Conservation (phyloP, 1,139 yeast species). For the Lodderomyces jiufengensis region DNA sequence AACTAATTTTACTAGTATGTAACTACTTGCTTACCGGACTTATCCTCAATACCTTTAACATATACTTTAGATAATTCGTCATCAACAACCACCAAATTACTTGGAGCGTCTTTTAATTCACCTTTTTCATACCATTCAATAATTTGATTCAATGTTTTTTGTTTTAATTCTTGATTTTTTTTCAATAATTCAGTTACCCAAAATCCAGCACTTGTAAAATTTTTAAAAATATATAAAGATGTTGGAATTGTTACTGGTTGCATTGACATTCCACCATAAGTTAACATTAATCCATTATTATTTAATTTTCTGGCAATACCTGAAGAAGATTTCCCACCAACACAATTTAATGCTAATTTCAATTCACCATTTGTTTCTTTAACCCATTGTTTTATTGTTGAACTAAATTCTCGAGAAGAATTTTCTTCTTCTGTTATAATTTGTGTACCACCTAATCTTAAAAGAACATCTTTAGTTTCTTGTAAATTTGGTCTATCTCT, state of each 20-base stretch:
- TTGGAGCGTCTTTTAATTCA: slow-evolving; percentile 58
- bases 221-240: slow-evolving; percentile 83
- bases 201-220: slow-evolving; percentile 81
- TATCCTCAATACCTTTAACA: slow-evolving; percentile 45
- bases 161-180: slow-evolving; percentile 59
- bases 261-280: slow-evolving; percentile 97
- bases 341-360: slow-evolving; percentile 83
- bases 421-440: slow-evolving; percentile 89
- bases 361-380: slow-evolving; percentile 53
- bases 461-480: slow-evolving; percentile 55
- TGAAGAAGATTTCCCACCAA: slow-evolving; percentile 84
- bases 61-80: slow-evolving; percentile 42
- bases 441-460: slow-evolving; percentile 71
- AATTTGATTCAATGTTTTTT: slow-evolving; percentile 55
- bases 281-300: slow-evolving; percentile 65
- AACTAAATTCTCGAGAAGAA: slow-evolving; percentile 59
- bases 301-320: slow-evolving; percentile 79
- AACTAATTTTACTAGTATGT: slow-evolving; percentile 21
- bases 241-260: slow-evolving; percentile 92
- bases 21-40: slow-evolving; percentile 42
- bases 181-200: slow-evolving; percentile 87
- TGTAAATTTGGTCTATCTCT: slow-evolving; percentile 79
- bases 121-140: slow-evolving; percentile 66
- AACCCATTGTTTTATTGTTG: slow-evolving; percentile 60
- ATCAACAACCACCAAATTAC: slow-evolving; percentile 49